Conservation (phyloP, 495 filamentous ascomycete genomes). For the Penicilliopsis zonata region DNA sequence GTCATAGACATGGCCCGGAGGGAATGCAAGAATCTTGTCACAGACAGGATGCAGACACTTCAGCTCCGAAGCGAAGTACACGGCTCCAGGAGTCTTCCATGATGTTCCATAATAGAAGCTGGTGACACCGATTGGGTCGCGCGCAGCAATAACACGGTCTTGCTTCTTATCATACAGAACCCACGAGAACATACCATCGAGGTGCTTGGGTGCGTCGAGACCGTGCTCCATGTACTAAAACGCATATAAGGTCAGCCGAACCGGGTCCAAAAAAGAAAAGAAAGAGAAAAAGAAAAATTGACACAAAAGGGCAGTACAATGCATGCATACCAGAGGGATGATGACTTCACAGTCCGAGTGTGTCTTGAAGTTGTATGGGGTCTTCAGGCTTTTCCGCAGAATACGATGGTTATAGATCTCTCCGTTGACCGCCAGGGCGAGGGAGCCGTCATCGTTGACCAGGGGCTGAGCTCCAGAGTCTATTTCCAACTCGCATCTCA, state of each 20-base stretch:
- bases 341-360: constrained; percentile 97
- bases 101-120: constrained; percentile 94
- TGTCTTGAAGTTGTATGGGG: constrained; percentile 86
- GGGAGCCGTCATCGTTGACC: constrained; percentile 75
- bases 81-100: constrained; percentile 64
- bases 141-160: constrained; percentile 83
- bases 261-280: too few relatives aligned
- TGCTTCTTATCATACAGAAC: constrained; percentile 89
- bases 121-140: constrained; percentile 94
- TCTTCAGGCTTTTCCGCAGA: constrained; percentile 71
- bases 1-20: constrained; percentile 91
- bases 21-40: constrained; percentile 89
- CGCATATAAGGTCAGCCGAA: constrained; percentile 15
- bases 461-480: constrained; percentile 93
- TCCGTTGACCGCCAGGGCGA: constrained; percentile 94
- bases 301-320: constrained; percentile 3
- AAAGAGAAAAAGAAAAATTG: neutral
- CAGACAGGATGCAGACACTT: constrained; percentile 90
- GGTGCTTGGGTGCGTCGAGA: constrained; percentile 81
- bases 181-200: constrained; percentile 99
- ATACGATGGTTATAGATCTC: constrained; percentile 99
- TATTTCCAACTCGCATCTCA: constrained; percentile 19
- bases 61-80: constrained; percentile 94
- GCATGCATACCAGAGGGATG: constrained; percentile 71
- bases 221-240: constrained; percentile 85